Base-by-base conservation (phyloP, 2,329 filamentous ascomycete species). In the Trichophyton simii region DNA sequence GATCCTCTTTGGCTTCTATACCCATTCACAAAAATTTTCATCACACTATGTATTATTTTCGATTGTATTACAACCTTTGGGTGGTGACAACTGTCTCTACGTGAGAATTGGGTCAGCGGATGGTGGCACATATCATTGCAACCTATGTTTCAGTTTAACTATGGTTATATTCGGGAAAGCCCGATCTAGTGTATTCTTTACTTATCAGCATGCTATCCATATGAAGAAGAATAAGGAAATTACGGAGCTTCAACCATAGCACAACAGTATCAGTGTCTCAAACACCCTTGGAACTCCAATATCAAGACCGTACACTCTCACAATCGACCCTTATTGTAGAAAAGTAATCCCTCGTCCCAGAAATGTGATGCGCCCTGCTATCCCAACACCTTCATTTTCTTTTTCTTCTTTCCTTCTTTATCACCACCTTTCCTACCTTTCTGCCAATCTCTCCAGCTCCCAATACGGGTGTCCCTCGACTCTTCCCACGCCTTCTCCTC, bases 401-500 rank as follows among this genome's bases (percentile, higher is more conserved):
- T 76, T 69, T 79, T 79, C 71, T 89, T 88, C 79, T 88, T 88
- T 75, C 85, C 83, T 18, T 72, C 69, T 66, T 78, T 78, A 20
- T 77, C 79, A 28, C 41, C 41, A 52, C 41, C 62, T 64, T 82
- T 83, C 63, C 76, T 73, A 6, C 73, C 77, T 77, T 95, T 94
- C 73, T 94, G 86, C 70, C 95, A 99, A 66, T 91, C 84, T 62
- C 94, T 83, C 94, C 94, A 99, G 73, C 88, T 96, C 66, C 86
- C 89, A 75, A 99, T 97, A 66, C 94, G 83, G 76, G 90, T 83
- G 63, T 99, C 94, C 55, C 94, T 80, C 28, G 88, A 95, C 70
- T 89, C 86, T 78, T 99, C 94, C 94, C 94, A 99, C 65, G 91
- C 88, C 77, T 94, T 85, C 66, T 97, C 91, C 73, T 94, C 89